phyloP scores from a whole-genome alignment of 1,284 basidiomycete genomes.

The Leccinum subrobustum region DNA sequence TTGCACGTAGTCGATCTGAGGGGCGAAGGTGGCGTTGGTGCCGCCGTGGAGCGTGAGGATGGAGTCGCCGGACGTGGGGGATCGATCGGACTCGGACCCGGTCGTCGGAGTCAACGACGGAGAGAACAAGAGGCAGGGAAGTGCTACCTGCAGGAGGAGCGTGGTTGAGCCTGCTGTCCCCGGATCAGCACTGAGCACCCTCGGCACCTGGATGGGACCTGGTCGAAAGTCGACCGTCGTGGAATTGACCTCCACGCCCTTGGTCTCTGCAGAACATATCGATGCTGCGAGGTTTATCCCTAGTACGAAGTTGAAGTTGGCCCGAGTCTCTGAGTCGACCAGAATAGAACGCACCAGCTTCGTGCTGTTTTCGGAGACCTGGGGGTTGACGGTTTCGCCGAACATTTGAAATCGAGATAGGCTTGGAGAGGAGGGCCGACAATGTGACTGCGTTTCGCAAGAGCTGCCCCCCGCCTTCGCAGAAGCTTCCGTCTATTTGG shows the following conservation, averaged over 20 bases:
- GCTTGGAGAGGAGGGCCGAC: constrained; percentile 55
- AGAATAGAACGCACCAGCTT: constrained; percentile 46
- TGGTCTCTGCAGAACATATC: constrained; percentile 52
- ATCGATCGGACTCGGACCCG: background rate
- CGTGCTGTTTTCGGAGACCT: constrained; percentile 68
- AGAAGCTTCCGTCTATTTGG: constrained; percentile 43
- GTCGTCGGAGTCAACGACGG: constrained; percentile 12
- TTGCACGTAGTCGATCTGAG: constrained; percentile 68
- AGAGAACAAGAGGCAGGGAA: constrained; percentile 65
- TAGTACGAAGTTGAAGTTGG: constrained; percentile 24
- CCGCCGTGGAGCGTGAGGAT: constrained; percentile 60
- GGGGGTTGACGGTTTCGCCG: constrained; percentile 53
- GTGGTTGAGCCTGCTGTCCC: constrained; percentile 69
- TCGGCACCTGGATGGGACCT: constrained; percentile 41
- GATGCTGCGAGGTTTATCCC: constrained; percentile 61
- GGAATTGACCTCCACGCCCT: constrained; percentile 53
- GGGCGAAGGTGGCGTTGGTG: constrained; percentile 65
- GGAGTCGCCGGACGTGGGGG: constrained; percentile 27
- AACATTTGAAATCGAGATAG: constrained; percentile 59
- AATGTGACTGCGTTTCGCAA: constrained; percentile 64
- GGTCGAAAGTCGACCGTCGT: constrained; percentile 52
- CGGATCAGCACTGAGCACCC: constrained; percentile 54
- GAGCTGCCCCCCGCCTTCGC: constrained; percentile 71
- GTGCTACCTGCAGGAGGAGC: constrained; percentile 66
- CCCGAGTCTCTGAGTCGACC: background rate